Evolutionary conservation across 768 basidiomycete genomes (phyloP).

Genomic region (Agaricus subrufescens): DNA sequence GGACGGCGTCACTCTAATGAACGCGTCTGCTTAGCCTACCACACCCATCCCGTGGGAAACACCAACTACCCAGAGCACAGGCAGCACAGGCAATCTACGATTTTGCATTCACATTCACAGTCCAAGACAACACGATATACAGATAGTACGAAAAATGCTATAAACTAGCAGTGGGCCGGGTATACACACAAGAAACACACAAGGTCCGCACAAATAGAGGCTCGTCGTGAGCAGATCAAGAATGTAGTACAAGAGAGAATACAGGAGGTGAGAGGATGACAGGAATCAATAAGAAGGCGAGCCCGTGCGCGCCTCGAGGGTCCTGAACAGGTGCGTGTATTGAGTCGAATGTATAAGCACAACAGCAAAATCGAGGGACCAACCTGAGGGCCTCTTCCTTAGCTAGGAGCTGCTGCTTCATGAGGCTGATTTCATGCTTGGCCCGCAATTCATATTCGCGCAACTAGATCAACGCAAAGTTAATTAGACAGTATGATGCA

Average conservation of each 20-base stretch:
- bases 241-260: background rate
- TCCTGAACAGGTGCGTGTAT: background rate
- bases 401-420: constrained; percentile 79
- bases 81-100: background rate
- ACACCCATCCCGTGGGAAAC: constrained; percentile 1
- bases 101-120: background rate
- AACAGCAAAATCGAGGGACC: constrained; percentile 11
- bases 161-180: constrained; percentile 2
- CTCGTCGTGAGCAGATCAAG: background rate
- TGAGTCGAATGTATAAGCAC: background rate
- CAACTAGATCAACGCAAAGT: constrained; percentile 36
- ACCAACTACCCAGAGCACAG: background rate
- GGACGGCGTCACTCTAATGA: background rate
- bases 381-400: constrained; percentile 80
- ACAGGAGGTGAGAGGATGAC: background rate
- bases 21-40: background rate
- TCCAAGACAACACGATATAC: constrained; percentile 7
- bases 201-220: background rate
- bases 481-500: background rate
- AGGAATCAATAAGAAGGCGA: constrained; percentile 7
- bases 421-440: constrained; percentile 85
- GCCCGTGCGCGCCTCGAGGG: constrained; percentile 11
- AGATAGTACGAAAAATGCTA: background rate
- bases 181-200: constrained; percentile 2
- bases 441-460: constrained; percentile 85